phyloP scores from a whole-genome alignment of 805 yeast genomes.

The Candida bentonensis region DNA sequence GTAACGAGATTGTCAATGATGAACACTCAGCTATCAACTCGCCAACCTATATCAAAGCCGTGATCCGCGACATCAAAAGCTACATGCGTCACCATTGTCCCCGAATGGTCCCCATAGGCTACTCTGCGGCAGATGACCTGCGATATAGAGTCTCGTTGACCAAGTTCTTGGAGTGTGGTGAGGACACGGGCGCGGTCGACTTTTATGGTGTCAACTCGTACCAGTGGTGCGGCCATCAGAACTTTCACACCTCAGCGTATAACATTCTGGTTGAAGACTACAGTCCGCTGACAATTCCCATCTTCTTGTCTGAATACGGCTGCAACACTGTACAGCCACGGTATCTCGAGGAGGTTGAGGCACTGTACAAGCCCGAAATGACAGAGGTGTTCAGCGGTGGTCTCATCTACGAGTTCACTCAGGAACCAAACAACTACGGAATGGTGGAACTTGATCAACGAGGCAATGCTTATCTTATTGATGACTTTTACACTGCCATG shows the following conservation, averaged over 20 bases:
- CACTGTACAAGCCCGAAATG: slow-evolving; percentile 63
- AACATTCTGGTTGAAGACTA: slow-evolving; percentile 59
- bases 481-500: slow-evolving; percentile 40
- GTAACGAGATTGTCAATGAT: slow-evolving; percentile 83
- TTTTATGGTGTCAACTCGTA: slow-evolving; percentile 72
- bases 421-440: slow-evolving; percentile 71
- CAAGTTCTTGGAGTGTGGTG: slow-evolving; percentile 64
- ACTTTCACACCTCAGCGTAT: slow-evolving; percentile 68
- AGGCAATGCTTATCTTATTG: slow-evolving; percentile 28
- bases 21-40: slow-evolving; percentile 44
- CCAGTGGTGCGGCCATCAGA: slow-evolving; percentile 81
- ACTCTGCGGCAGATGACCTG: slow-evolving; percentile 92
- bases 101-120: slow-evolving; percentile 76
- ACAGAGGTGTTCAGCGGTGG: slow-evolving; percentile 72
- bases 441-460: slow-evolving; percentile 39
- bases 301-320: slow-evolving; percentile 85
- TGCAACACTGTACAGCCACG: slow-evolving; percentile 77
- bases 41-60: slow-evolving; percentile 64
- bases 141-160: slow-evolving; percentile 63
- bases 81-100: slow-evolving; percentile 47
- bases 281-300: slow-evolving; percentile 52
- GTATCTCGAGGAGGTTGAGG: slow-evolving; percentile 56
- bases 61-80: slow-evolving; percentile 66
- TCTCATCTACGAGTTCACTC: slow-evolving; percentile 64
- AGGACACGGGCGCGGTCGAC: slow-evolving; percentile 40